Percentiles rank a stretch among this genome's conserved stretches.
phyloP scores from a whole-genome alignment of 106 monocot species.

The Platanthera zijinensis region DNA sequence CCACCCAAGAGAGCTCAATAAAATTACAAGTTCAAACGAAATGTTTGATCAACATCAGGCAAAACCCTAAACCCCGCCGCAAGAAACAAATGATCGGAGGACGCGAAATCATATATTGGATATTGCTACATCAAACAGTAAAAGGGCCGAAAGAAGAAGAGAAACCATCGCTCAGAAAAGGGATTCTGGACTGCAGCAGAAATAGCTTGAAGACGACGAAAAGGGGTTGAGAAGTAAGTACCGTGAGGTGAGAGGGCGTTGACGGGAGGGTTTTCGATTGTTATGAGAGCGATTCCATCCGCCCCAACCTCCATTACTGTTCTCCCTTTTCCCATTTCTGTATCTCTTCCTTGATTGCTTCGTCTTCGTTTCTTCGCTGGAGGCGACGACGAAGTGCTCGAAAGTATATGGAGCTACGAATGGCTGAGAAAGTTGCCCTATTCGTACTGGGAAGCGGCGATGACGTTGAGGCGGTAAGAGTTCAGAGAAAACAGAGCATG shows the following conservation, averaged over 20 bases:
- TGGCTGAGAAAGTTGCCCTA: neutral
- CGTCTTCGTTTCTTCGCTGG: neutral
- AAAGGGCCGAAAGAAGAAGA: no score
- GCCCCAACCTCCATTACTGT: slow-evolving; percentile 46
- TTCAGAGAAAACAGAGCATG: no score
- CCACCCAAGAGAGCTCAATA: no score
- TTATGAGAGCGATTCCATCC: slow-evolving; percentile 49
- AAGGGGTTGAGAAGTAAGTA: neutral
- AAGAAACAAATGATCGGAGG: neutral
- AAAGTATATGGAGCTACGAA: neutral
- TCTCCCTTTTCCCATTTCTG: slow-evolving; percentile 37
- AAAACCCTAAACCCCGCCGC: no score
- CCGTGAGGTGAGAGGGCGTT: slow-evolving; percentile 52
- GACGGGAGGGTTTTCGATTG: slow-evolving; percentile 49
- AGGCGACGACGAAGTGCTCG: neutral
- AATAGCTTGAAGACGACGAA: neutral
- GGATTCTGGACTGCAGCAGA: neutral
- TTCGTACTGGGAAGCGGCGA: neutral
- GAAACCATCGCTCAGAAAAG: no score
- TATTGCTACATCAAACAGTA: neutral
- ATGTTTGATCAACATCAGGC: no score
- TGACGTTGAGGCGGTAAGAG: no score
- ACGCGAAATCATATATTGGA: neutral
- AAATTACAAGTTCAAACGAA: no score
- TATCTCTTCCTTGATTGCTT: neutral